These are phyloP conservation scores for Ceratocystis cacaofunesta DNA, from an alignment of 2,329 filamentous ascomycete species.

Conservation along the genomic window DNA sequence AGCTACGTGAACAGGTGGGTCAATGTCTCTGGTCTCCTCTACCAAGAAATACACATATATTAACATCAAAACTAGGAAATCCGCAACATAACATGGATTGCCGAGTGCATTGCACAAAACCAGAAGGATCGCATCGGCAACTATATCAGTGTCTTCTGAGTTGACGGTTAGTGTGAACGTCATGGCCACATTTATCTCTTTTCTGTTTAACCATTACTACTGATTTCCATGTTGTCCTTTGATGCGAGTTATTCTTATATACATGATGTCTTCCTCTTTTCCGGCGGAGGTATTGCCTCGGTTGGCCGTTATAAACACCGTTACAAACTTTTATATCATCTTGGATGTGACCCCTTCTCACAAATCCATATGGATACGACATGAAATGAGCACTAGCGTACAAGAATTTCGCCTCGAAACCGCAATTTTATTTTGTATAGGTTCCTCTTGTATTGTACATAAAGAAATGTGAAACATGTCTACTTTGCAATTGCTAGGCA, in stretches of 20 bases:
- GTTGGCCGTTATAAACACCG: neutral
- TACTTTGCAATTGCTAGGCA: constrained; percentile 12
- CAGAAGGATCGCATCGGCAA: constrained; percentile 98
- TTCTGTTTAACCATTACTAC: neutral
- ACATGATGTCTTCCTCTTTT: neutral
- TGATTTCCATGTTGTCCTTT: neutral
- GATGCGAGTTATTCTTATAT: neutral
- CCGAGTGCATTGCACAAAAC: constrained; percentile 98
- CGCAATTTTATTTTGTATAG: neutral
- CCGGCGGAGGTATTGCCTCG: neutral
- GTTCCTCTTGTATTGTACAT: constrained; percentile 12
- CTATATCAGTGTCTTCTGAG: constrained; percentile 92
- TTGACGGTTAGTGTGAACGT: neutral
- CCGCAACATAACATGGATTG: constrained; percentile 98
- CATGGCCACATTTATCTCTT: neutral
- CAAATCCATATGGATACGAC: no score
- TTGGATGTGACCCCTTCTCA: neutral
- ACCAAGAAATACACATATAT: constrained; percentile 13
- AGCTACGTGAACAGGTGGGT: constrained; percentile 85
- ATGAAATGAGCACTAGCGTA: neutral
- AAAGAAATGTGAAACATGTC: constrained; percentile 11
- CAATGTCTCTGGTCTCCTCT: neutral
- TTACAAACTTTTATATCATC: neutral
- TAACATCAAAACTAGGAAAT: constrained; percentile 58
- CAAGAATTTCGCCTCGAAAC: neutral